A percentile compares a stretch with the other conserved stretches of the same genome.
Evolutionary conservation across 2,329 filamentous ascomycete genomes (phyloP).

Genomic region (Orbilia javanica): DNA sequence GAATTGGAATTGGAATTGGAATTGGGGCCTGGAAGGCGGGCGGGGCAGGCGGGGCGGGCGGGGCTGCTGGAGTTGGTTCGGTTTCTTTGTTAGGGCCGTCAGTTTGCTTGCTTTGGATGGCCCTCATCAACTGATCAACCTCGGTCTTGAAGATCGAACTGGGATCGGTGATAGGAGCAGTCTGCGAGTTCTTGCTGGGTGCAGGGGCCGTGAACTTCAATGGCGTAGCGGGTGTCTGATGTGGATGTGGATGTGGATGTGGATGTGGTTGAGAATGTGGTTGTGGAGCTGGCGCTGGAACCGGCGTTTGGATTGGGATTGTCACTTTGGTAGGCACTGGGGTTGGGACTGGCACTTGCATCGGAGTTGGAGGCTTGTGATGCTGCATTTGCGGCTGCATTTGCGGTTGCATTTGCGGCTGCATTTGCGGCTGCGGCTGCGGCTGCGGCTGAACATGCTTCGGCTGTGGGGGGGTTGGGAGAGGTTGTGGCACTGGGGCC

Average conservation of each 20-base stretch:
- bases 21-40: conserved; percentile 27
- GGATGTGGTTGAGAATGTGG: too few relatives aligned
- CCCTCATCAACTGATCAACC: conserved; percentile 88
- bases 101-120: conserved; percentile 77
- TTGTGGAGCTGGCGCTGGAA: conserved; percentile 32
- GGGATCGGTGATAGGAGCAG: conserved; percentile 64
- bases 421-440: conserved; percentile 60
- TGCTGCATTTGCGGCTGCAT: conserved; percentile 62
- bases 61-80: background rate
- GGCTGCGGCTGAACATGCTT: conserved; percentile 59
- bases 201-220: conserved; percentile 53
- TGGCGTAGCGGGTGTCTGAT: conserved; percentile 32
- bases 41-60: background rate
- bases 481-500: conserved; percentile 48
- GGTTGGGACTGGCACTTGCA: conserved; percentile 30
- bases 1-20: conserved; percentile 11
- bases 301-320: conserved; percentile 43
- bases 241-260: conserved; percentile 5
- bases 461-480: conserved; percentile 57
- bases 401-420: conserved; percentile 62
- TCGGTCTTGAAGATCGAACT: conserved; percentile 80
- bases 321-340: conserved; percentile 43
- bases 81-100: conserved; percentile 36
- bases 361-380: conserved; percentile 58
- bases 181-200: conserved; percentile 57